These are phyloP conservation scores for Yarrowia divulgata DNA, from an alignment of 805 yeast genomes.

Conservation along the genomic window DNA sequence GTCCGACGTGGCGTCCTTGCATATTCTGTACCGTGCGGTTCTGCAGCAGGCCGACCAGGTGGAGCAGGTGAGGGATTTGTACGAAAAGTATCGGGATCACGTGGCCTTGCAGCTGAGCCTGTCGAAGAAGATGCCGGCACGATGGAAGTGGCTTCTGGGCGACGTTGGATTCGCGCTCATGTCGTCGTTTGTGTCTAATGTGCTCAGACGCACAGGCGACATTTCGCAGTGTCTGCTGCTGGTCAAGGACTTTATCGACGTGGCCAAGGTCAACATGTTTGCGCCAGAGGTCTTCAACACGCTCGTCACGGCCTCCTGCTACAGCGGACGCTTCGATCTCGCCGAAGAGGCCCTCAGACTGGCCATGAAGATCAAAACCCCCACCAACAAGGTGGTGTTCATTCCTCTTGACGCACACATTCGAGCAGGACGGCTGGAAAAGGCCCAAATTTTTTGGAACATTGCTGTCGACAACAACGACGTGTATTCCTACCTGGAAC, in stretches of 20 bases:
- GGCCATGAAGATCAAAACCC: slow-evolving; percentile 8
- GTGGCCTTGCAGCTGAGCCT: neutral
- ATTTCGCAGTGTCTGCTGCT: slow-evolving; percentile 23
- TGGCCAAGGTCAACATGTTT: slow-evolving; percentile 26
- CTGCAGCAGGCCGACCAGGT: slow-evolving; percentile 11
- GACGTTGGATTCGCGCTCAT: slow-evolving; percentile 11
- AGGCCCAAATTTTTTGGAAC: slow-evolving; percentile 27
- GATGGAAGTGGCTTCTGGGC: slow-evolving; percentile 5
- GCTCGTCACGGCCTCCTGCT: slow-evolving; percentile 12
- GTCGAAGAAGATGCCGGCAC: neutral
- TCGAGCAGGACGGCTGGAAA: slow-evolving; percentile 6
- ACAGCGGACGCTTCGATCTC: slow-evolving; percentile 11
- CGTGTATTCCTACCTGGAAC: slow-evolving; percentile 21
- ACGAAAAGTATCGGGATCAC: slow-evolving; percentile 13
- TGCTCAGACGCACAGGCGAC: slow-evolving; percentile 8
- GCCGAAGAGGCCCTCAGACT: slow-evolving; percentile 24
- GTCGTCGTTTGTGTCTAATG: neutral
- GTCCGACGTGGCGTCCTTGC: slow-evolving; percentile 10
- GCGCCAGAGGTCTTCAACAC: slow-evolving; percentile 35
- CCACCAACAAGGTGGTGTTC: slow-evolving; percentile 36
- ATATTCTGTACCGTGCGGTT: slow-evolving; percentile 25
- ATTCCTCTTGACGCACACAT: slow-evolving; percentile 26
- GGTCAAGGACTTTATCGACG: slow-evolving; percentile 9
- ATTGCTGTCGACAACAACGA: slow-evolving; percentile 26
- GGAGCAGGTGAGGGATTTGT: slow-evolving; percentile 16